Conservation (phyloP, 2,329 filamentous ascomycete genomes). For the Penicillium sumatraense region DNA sequence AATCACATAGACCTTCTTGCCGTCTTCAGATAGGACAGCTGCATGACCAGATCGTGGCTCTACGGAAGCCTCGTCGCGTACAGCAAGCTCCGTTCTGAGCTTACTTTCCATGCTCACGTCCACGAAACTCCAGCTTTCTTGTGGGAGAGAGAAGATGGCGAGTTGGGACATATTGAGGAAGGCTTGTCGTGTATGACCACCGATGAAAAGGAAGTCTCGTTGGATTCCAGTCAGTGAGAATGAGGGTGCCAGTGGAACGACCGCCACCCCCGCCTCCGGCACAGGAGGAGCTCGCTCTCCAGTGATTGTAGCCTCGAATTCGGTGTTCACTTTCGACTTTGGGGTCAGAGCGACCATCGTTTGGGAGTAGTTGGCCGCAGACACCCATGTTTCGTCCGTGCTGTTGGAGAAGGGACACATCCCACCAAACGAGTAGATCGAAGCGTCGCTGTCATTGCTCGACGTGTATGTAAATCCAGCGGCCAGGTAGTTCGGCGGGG, state of each 20-base stretch:
- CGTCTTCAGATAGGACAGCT: conserved; percentile 78
- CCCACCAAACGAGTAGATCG: conserved; percentile 77
- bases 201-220: conserved; percentile 78
- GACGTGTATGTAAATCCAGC: conserved; percentile 69
- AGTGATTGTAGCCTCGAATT: conserved; percentile 42
- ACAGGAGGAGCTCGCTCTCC: conserved; percentile 68
- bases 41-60: conserved; percentile 90
- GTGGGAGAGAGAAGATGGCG: conserved; percentile 83
- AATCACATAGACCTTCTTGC: conserved; percentile 74
- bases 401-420: conserved; percentile 71
- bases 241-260: conserved; percentile 74
- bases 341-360: conserved; percentile 68
- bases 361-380: conserved; percentile 76
- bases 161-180: conserved; percentile 96
- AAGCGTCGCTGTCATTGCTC: conserved; percentile 56
- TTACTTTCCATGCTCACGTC: conserved; percentile 58
- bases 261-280: conserved; percentile 83
- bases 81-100: conserved; percentile 61
- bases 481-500: conserved; percentile 63
- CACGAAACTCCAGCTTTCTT: conserved; percentile 84
- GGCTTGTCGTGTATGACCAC: conserved; percentile 79
- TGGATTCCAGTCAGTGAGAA: conserved; percentile 70
- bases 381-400: conserved; percentile 65
- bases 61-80: conserved; percentile 56
- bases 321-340: conserved; percentile 45